A percentile compares a stretch with the other conserved stretches of the same genome.
Evolutionary conservation across 495 filamentous ascomycete species (phyloP).

Genomic region (Aspergillus cavernicola): DNA sequence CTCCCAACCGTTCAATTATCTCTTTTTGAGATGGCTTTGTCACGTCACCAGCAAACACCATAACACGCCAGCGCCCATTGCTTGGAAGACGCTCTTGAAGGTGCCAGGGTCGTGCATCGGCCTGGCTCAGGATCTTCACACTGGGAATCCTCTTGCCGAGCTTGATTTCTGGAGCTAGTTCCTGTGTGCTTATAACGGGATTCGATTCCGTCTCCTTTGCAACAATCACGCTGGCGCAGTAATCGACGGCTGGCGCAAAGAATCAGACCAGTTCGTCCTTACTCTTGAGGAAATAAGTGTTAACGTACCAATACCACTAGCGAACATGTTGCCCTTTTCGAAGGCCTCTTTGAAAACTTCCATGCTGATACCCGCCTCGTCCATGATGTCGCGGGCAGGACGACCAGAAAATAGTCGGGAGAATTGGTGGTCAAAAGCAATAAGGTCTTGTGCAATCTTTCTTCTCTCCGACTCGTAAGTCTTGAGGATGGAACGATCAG

Average conservation of each 20-base stretch:
- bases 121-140: slow-evolving; percentile 53
- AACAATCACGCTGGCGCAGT: slow-evolving; percentile 30
- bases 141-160: slow-evolving; percentile 52
- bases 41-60: slow-evolving; percentile 52
- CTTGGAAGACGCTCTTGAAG: slow-evolving; percentile 40
- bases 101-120: slow-evolving; percentile 54
- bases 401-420: slow-evolving; percentile 37
- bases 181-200: slow-evolving; percentile 26
- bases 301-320: slow-evolving; percentile 30
- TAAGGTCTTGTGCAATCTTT: slow-evolving; percentile 59
- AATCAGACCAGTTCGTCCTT: not conserved
- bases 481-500: slow-evolving; percentile 48
- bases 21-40: not conserved
- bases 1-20: not conserved
- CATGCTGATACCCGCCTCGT: slow-evolving; percentile 45
- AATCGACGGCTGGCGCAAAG: slow-evolving; percentile 28
- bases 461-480: slow-evolving; percentile 63
- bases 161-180: slow-evolving; percentile 37
- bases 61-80: slow-evolving; percentile 57
- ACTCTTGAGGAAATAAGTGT: not conserved
- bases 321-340: slow-evolving; percentile 34
- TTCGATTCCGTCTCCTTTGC: slow-evolving; percentile 24
- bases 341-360: slow-evolving; percentile 45
- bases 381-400: slow-evolving; percentile 30
- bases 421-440: slow-evolving; percentile 57